These are phyloP conservation scores for Solanum etuberosum DNA, from an alignment of 257 asterid genomes.

Conservation along the genomic window DNA sequence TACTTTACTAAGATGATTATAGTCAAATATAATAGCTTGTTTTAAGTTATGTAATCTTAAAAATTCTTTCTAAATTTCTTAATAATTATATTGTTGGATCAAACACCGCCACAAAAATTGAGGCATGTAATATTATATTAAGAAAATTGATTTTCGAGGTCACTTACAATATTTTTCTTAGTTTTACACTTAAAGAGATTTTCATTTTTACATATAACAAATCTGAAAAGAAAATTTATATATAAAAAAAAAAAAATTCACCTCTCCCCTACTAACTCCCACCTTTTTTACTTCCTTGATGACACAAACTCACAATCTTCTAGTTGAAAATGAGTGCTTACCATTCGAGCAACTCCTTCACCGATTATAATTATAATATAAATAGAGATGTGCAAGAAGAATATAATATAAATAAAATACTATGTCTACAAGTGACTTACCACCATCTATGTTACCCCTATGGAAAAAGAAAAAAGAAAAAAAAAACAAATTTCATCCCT, in stretches of 20 bases:
- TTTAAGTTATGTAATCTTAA: background rate
- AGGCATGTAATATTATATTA: background rate
- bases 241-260: too few species aligned
- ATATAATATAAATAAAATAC: conserved; percentile 15
- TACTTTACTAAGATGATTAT: background rate
- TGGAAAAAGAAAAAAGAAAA: conserved; percentile 10
- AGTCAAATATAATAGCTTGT: background rate
- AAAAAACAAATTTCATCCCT: conserved; percentile 14
- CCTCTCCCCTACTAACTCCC: background rate
- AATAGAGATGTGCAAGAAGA: background rate
- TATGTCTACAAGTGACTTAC: conserved; percentile 31
- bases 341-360: too few species aligned
- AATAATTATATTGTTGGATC: background rate
- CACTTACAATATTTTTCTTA: background rate
- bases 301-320: background rate
- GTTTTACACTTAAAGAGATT: background rate
- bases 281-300: background rate
- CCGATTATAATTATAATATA: too few species aligned
- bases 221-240: too few species aligned
- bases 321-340: fast-evolving
- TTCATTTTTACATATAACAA: background rate
- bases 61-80: too few species aligned
- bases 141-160: background rate
- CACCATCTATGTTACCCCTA: conserved; percentile 45
- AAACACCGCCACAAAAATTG: background rate